Evolutionary conservation across 805 yeast species (phyloP).

Genomic region (Brettanomyces naardenensis): DNA sequence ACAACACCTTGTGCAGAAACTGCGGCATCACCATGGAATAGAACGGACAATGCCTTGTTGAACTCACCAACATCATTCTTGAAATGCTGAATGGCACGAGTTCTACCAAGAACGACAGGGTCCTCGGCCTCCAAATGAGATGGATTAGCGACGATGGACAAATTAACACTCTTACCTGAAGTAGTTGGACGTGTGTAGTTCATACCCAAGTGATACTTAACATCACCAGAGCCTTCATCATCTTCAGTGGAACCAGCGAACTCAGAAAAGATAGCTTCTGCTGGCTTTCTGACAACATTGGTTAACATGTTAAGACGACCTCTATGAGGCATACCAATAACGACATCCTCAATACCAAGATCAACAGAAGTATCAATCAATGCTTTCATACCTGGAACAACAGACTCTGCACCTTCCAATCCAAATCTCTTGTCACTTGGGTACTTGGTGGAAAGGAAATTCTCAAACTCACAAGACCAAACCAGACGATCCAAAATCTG

Average conservation of each 20-base stretch:
- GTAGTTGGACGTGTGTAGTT: conserved; percentile 98
- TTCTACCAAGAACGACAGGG: conserved; percentile 96
- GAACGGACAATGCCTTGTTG: conserved; percentile 83
- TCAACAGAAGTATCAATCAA: conserved; percentile 90
- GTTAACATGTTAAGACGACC: conserved; percentile 97
- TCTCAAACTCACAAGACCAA: conserved; percentile 94
- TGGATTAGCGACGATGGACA: conserved; percentile 96
- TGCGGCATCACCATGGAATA: conserved; percentile 99
- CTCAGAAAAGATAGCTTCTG: conserved; percentile 95
- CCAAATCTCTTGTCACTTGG: conserved; percentile 99
- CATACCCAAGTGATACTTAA: conserved; percentile 98
- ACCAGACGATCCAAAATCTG: conserved; percentile 93
- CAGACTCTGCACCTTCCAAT: conserved; percentile 95
- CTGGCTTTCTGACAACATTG: conserved; percentile 97
- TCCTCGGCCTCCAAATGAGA: conserved; percentile 99
- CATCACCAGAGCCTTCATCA: conserved; percentile 97
- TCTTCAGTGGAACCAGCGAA: conserved; percentile 78
- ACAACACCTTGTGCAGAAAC: conserved; percentile 99
- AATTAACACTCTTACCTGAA: conserved; percentile 90
- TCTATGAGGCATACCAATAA: conserved; percentile 99
- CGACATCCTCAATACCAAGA: conserved; percentile 88
- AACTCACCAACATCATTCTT: conserved; percentile 78
- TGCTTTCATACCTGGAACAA: conserved; percentile 95
- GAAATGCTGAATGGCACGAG: conserved; percentile 90
- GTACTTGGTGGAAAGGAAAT: conserved; percentile 88